Base-by-base conservation (phyloP, 2,329 filamentous ascomycete species). In the Alternaria longipes region DNA sequence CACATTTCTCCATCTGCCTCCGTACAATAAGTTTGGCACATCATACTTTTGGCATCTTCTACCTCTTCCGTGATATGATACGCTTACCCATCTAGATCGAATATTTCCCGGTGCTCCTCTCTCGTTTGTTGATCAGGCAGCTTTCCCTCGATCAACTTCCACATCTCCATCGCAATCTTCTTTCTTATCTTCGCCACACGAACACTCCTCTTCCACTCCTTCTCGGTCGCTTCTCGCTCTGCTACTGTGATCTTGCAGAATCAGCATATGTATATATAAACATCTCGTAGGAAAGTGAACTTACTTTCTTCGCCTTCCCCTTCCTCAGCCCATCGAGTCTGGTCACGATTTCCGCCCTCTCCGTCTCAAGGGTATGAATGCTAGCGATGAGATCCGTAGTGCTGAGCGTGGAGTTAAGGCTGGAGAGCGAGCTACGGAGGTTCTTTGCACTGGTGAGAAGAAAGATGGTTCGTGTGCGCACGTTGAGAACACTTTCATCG, bases 161-260 rank as follows among this genome's bases (percentile, higher is more conserved):
- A 88, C 66, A 87, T 68, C 62, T 86, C 82, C 50, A 66, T 72
- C 53, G 80, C 82, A 65, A 87, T 85, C 70, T 75, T 82, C 73
- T 80, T 80, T 60, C 86, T 82, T 46, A 72, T 71, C 30, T 58
- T 70, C 40, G 75, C 79, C 45, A 80, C 74, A 68, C 74, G 63
- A 63, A 54, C 50, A 69, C 84, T 85, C 63, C 74, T 75, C 63
- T 76, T 81, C 76, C 81, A 83, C 58, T 84, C 82, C 53, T 62
- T 74, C 41, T 84, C 81, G 3, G 85, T 79, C 20, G 71, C 72
- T 51, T 80, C 78, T 49, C 81, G 79, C 71, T 87, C 85, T 54
- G 83, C 79, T 22, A 76, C 76, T n/a, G 58, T 52, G 28, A 57
- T 34, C 56, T 59, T 24, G 3, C 12, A 11, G 16, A 8, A 11